Percentiles rank a stretch among this genome's conserved stretches.
Conservation (phyloP, 345 rosid species). For the Melastoma malabathricum region DNA sequence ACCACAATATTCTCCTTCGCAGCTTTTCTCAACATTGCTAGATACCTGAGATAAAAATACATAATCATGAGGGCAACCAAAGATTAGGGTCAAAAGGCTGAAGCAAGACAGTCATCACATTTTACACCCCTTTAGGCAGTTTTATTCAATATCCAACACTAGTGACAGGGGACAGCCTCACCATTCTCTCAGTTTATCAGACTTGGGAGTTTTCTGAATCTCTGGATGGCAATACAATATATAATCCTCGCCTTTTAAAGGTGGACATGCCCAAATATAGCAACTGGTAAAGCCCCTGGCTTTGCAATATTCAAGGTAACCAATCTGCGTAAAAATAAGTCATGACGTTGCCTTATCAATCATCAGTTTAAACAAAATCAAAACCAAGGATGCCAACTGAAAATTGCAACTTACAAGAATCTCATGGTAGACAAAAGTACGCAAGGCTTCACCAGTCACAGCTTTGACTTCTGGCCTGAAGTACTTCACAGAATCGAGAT, state of each 20-base stretch:
- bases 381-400: background rate
- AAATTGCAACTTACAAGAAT: conserved; percentile 48
- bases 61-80: conserved; percentile 2
- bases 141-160: background rate
- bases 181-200: conserved; percentile 99
- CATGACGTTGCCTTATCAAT: conserved; percentile 4
- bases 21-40: conserved; percentile 83
- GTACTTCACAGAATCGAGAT: conserved; percentile 96
- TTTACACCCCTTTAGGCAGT: too few species aligned
- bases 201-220: conserved; percentile 98
- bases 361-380: background rate
- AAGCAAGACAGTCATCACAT: too few species aligned
- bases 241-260: conserved; percentile 97
- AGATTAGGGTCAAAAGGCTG: too few species aligned
- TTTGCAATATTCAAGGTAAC: conserved; percentile 98
- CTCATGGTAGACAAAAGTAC: conserved; percentile 96
- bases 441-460: conserved; percentile 91
- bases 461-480: conserved; percentile 89
- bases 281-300: conserved; percentile 96
- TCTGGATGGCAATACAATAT: conserved; percentile 98
- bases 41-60: conserved; percentile 48
- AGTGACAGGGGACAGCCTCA: conserved; percentile 22
- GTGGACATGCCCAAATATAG: conserved; percentile 99
- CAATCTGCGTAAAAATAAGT: conserved; percentile 47
- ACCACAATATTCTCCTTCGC: conserved; percentile 69